phyloP scores from a whole-genome alignment of 2,329 filamentous ascomycete genomes.

The Neonectria coccinea region DNA sequence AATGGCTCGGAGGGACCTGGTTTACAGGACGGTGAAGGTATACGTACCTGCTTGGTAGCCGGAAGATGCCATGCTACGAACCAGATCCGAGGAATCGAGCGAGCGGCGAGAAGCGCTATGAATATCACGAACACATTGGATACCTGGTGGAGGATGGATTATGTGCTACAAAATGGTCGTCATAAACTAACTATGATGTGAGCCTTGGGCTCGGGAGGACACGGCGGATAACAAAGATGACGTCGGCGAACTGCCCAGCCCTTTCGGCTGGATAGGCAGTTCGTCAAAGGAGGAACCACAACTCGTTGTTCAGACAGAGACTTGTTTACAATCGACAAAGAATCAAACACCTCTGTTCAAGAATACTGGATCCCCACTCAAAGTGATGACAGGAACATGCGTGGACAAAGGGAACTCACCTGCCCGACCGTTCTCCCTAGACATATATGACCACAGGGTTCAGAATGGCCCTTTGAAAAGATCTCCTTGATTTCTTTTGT shows the following conservation, averaged over 20 bases:
- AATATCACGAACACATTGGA: background rate
- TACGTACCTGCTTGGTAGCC: too few relatives aligned
- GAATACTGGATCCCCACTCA: background rate
- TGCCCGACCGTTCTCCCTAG: background rate
- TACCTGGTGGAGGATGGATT: background rate
- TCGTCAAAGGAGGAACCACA: background rate
- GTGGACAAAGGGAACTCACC: background rate
- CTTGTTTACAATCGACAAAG: background rate
- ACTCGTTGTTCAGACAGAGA: background rate
- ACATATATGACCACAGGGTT: background rate
- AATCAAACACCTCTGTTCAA: conserved; percentile 3
- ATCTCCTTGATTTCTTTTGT: background rate
- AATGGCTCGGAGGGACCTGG: background rate
- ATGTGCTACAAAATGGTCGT: background rate
- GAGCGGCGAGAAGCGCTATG: background rate
- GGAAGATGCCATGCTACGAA: background rate
- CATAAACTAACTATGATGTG: background rate
- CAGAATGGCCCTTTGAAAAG: background rate
- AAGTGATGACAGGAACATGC: background rate
- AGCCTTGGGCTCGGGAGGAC: too few relatives aligned
- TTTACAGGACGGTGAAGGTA: background rate
- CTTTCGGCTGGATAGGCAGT: background rate
- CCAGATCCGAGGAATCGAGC: background rate
- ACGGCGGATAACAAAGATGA: background rate
- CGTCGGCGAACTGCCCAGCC: background rate